Base-by-base conservation (phyloP, 129 eudicot species). In the Pulicaria dysenterica region DNA sequence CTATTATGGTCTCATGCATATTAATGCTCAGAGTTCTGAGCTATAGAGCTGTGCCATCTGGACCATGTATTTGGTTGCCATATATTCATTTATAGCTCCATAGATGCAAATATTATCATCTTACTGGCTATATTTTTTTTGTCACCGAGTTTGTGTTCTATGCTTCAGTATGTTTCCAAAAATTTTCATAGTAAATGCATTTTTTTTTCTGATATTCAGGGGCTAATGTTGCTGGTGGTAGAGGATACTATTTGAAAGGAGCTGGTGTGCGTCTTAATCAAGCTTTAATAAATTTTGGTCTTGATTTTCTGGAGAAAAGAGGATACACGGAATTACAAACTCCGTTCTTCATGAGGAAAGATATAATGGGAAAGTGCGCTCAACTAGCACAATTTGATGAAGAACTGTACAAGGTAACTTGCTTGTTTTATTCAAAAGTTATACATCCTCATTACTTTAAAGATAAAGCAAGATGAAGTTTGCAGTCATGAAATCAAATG, bases 221-320 rank as follows among this genome's bases (percentile, higher is more conserved):
- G 56, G 88, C 98, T 59, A 85, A 87, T 81, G 92, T 90, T 31
- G 98, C 98, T 16, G 98, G 98, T 64, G 98, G 98, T n/a, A 85
- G 98, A 86, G 96, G 98, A 41, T 94, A 69, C 75, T 94, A 90
- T 83, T 73, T 94, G 51, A 88, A 84, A 73, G 98, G 92, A 31
- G 98, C 54, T 72, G 98, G 98, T 59, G 96, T 94, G 38, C 82
- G 74, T 45, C 87, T 94, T 6, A 94, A 94, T 83, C 98, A 90
- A 84, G 98, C 98, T 14, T 83, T 94, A 61, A 94, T 94, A 51
- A 85, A 90, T 70, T 87, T 85, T 74, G 98, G 89, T 73, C 91
- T 90, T 56, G 83, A 78, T 66, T 90, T 94, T 73, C 73, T 94
- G 84, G 84, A 69, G 83, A 74, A 85, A 50, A 87, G 85, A 63